Evolutionary conservation across 345 rosid genomes (phyloP).

Genomic region (Eucalyptus grandis): DNA sequence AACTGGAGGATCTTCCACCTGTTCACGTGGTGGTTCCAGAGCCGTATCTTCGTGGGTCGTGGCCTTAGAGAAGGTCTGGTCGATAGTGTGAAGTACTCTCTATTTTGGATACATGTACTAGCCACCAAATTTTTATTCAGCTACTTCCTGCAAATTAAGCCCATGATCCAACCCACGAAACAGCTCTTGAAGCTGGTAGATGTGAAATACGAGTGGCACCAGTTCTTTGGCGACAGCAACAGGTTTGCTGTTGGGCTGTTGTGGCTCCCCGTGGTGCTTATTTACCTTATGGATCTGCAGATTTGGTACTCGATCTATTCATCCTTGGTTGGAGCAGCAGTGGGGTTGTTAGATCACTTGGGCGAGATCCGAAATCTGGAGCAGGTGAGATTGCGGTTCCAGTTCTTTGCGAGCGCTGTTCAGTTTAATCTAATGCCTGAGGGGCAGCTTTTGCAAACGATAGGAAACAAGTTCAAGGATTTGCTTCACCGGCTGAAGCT

Average conservation of each 20-base stretch:
- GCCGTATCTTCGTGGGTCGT: slow-evolving; percentile 74
- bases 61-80: slow-evolving; percentile 84
- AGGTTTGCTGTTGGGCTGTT: slow-evolving; percentile 57
- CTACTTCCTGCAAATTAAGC: slow-evolving; percentile 72
- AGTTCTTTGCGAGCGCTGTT: slow-evolving; percentile 92
- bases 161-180: slow-evolving; percentile 62
- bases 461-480: slow-evolving; percentile 68
- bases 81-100: slow-evolving; percentile 54
- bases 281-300: slow-evolving; percentile 88
- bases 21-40: slow-evolving; percentile 88
- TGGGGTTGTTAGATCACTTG: slow-evolving; percentile 75
- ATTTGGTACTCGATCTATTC: slow-evolving; percentile 69
- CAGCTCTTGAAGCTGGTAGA: slow-evolving; percentile 16
- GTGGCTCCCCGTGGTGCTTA: slow-evolving; percentile 75
- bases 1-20: slow-evolving; percentile 48
- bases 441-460: slow-evolving; percentile 62
- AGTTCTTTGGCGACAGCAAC: slow-evolving; percentile 29
- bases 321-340: slow-evolving; percentile 73
- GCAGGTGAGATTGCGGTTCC: slow-evolving; percentile 79
- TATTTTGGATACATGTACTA: slow-evolving; percentile 66
- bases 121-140: slow-evolving; percentile 72
- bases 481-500: slow-evolving; percentile 66
- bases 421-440: slow-evolving; percentile 90
- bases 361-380: slow-evolving; percentile 85
- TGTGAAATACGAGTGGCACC: slow-evolving; percentile 52